Evolutionary conservation across 805 yeast species (phyloP), one percentile per base, ranked within the genome.

Genomic region (Candida caryicola): DNA sequence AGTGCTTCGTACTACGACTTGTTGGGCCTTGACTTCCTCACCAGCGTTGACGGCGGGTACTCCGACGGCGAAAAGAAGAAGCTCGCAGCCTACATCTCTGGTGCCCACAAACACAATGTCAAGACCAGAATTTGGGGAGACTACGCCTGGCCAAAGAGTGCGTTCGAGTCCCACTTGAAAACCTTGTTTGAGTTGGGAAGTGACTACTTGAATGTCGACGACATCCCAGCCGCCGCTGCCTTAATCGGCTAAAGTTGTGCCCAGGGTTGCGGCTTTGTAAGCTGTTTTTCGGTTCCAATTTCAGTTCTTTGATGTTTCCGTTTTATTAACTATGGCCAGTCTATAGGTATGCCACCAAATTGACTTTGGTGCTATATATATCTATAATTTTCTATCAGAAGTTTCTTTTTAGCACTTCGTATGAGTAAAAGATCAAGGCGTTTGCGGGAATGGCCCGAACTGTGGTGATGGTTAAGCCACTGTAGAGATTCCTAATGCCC

Each of bases 371-470:
- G n/a, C n/a, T n/a, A n/a, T n/a, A n/a, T n/a, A n/a, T n/a, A n/a
- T n/a, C n/a, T 29, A 29, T 17, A 14, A 29, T 5, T 27, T 29
- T 29, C 3, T 19, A 17, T 39, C 46, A 54, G 33, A 60, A 45
- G 45, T 48, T 45, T 39, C 60, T 52, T 55, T 77, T 79, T 44
- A 81, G 51, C 19, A 74, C 62, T 52, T 90, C 96, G 56, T 88
- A 90, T 3, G 81, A 73, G 49, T 82, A 79, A 63, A 91, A 91
- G 19, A 90, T 87, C 6, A 82, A 71, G 2, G 96, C 96, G 53
- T 88, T 86, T 2, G 96, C 89, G 1, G 98, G 98, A 1, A 86
- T 77, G 0, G 95, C 87, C 54, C 96, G 77, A 4, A 79, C 46
- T 41, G 88, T 61, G 0, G 97, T 88, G 39, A 91, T 82, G 0